Evolutionary conservation across 768 basidiomycete genomes (phyloP), one percentile per base, ranked within the genome.

Genomic region (Mycena crocata): DNA sequence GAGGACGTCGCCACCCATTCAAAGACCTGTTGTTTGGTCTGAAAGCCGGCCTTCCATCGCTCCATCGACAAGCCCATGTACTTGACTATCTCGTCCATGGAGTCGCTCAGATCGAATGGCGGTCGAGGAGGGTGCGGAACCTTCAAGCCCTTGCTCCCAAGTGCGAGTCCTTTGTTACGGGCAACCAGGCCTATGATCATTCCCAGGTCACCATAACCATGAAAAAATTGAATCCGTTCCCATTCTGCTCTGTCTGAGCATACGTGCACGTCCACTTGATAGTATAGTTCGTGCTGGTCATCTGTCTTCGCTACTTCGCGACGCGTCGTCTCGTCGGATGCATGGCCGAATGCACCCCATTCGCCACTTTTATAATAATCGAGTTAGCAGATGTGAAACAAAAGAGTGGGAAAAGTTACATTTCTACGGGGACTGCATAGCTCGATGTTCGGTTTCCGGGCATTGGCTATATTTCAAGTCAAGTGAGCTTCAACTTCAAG

Each of bases 121-220:
- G 82, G 83, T 73, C 82, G 75, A 23, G 80, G 82, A 17, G 73
- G 79, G 70, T 84, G 76, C 6, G 80, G 78, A 37, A 90, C 91
- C 82, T 87, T 90, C 23, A 93, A 74, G 0, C 91, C 92, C 45
- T 86, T 81, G 26, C 76, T 77, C 7, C 86, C 86, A 0, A 90
- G 74, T 2, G 76, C 71, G 3, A 93, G 69, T 3, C 90, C 88
- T 50, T 77, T 77, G 57, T 85, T 85, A 42, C 83, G 82, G 12
- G 82, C 84, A 21, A 92, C 75, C 17, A 89, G 74, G 13, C 87
- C 85, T 51, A 93, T 75, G 19, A 93, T 90, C 86, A 91, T 90
- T 0, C 89, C 89, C 21, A 92, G 80, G 70, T 92, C 92, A 12
- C 92, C 92, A 70, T 91, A 92, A 1, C 86, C 85, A 62, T 87